Evolutionary conservation across 2,329 filamentous ascomycete genomes (phyloP), one percentile per base, ranked within the genome.

Genomic region (Eutypella sp.): DNA sequence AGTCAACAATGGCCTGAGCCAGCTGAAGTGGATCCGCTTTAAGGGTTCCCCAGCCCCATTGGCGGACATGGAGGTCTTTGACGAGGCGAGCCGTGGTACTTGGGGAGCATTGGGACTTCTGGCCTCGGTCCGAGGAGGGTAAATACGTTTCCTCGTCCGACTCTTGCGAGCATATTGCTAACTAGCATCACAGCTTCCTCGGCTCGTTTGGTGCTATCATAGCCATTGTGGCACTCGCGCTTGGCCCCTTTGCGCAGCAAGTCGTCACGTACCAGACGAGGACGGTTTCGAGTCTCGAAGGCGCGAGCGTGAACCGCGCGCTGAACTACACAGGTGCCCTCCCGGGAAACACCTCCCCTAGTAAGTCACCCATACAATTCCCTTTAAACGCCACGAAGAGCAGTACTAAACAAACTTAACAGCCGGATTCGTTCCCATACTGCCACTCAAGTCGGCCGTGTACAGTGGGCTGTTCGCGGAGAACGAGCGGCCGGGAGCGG

Each of bases 391-490:
- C n/a, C n/a, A n/a, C n/a, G n/a, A n/a, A n/a, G n/a, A n/a, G n/a
- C n/a, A 20, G 13, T 40, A 5, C 1, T 1, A 20, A 33, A 2
- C 11, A 40, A 16, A 38, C 27, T 38, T 31, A 49, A 41, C 39
- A 47, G 58, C 59, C 6, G 57, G 58, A 1, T 65, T 61, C 15
- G 61, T 65, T 1, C 63, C 63, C 0, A 57, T 64, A 18, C 46
- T 66, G 15, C 58, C 63, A 2, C 53, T 65, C 38, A 65, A 66
- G 41, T 57, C 62, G 1, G 60, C 61, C 2, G 62, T 66, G 6
- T 66, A 66, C 41, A 62, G 63, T 39, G 63, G 62, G 5, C 56
- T 66, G 4, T 65, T 65, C 31, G 60, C 62, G 10, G 61, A 64
- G 44, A 60, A 63, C 45, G 56, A 56, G 18, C 52, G 62, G 16